These are phyloP conservation scores for Russula brevipes DNA, from an alignment of 768 basidiomycete species.

Conservation along the genomic window DNA sequence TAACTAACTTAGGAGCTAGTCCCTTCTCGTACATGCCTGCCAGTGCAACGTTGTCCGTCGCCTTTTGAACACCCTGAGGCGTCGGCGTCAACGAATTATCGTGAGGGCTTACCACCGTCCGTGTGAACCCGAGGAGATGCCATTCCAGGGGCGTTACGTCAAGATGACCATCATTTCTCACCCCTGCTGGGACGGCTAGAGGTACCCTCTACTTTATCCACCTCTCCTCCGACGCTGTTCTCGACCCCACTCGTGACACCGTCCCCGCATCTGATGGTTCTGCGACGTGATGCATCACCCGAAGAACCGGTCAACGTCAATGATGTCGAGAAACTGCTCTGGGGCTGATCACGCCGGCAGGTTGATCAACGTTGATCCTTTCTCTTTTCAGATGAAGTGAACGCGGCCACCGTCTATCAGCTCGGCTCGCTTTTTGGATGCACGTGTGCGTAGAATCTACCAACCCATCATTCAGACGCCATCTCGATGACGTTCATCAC, in stretches of 20 bases:
- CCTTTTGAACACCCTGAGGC: no score
- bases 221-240: not conserved
- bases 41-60: no score
- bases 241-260: not conserved
- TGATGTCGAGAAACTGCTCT: not conserved
- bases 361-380: not conserved
- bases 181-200: not conserved
- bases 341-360: not conserved
- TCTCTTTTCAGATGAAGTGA: not conserved
- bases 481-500: not conserved
- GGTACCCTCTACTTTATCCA: not conserved
- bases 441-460: not conserved
- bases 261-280: not conserved
- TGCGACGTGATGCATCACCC: not conserved
- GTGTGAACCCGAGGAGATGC: not conserved
- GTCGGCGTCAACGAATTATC: not conserved
- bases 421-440: not conserved
- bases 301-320: not conserved
- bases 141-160: not conserved
- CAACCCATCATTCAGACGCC: not conserved
- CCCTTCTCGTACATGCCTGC: no score
- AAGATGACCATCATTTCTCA: not conserved
- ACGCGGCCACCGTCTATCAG: not conserved
- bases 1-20: no score
- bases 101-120: not conserved